Conservation (phyloP, 2,329 filamentous ascomycete genomes). For the Aspergillus piperis region DNA sequence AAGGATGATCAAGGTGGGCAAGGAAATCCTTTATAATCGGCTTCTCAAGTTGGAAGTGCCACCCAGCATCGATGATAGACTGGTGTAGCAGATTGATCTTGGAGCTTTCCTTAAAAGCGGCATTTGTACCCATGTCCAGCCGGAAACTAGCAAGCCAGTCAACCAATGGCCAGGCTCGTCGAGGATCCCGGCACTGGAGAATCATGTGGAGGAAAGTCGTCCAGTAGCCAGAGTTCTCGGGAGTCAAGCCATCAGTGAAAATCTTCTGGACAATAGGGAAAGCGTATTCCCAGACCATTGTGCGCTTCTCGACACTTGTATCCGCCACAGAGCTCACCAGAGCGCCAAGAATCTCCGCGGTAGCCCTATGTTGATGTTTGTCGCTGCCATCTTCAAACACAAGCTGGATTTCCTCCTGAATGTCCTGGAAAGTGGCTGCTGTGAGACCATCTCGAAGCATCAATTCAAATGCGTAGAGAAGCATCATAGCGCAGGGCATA, state of each 20-base stretch:
- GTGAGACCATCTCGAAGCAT: constrained; percentile 76
- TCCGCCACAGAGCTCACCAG: constrained; percentile 80
- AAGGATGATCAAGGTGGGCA: constrained; percentile 89
- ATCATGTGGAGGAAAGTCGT: constrained; percentile 88
- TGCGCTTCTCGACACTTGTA: constrained; percentile 70
- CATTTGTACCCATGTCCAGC: constrained; percentile 91
- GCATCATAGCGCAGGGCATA: constrained; percentile 80
- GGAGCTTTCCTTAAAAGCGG: constrained; percentile 97
- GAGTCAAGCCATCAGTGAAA: constrained; percentile 88
- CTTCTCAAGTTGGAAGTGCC: constrained; percentile 91
- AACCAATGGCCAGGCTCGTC: constrained; percentile 81
- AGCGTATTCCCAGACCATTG: constrained; percentile 82
- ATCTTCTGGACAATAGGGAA: constrained; percentile 85
- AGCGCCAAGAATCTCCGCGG: constrained; percentile 87
- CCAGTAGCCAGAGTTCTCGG: constrained; percentile 95
- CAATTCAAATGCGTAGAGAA: constrained; percentile 88
- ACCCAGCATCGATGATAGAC: constrained; percentile 81
- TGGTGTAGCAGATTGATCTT: constrained; percentile 92
- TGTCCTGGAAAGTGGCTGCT: constrained; percentile 77
- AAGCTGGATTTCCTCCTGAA: constrained; percentile 74
- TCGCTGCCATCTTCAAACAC: constrained; percentile 92
- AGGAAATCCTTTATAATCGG: constrained; percentile 89
- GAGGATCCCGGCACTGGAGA: constrained; percentile 84
- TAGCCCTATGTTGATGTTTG: constrained; percentile 96
- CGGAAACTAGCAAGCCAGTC: constrained; percentile 81